Conservation (phyloP, 805 yeast species). For the Sungouiella thailandica region DNA sequence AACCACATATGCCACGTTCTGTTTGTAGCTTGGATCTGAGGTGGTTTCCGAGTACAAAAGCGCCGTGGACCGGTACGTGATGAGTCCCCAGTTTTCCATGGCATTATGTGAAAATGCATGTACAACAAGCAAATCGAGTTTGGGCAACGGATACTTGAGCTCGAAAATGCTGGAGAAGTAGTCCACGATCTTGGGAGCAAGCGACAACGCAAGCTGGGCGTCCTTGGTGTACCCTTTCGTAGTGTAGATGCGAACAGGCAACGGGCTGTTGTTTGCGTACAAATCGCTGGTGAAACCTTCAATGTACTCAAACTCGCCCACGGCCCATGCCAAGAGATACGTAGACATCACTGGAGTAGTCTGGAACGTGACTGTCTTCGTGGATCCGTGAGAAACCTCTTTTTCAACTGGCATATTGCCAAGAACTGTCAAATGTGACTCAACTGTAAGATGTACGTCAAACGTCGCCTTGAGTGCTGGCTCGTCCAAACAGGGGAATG, state of each 20-base stretch:
- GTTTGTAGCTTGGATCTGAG: slow-evolving; percentile 50
- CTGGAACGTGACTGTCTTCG: slow-evolving; percentile 33
- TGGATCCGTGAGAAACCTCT: slow-evolving; percentile 11
- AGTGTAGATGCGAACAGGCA: slow-evolving; percentile 51
- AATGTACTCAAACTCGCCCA: slow-evolving; percentile 52
- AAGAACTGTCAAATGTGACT: slow-evolving; percentile 33
- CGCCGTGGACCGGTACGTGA: slow-evolving; percentile 58
- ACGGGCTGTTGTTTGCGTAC: slow-evolving; percentile 33
- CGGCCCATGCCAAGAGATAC: slow-evolving; percentile 54
- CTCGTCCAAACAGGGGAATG: slow-evolving; percentile 57
- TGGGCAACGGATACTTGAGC: slow-evolving; percentile 67
- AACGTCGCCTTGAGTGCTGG: slow-evolving; percentile 55
- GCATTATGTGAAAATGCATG: slow-evolving; percentile 81
- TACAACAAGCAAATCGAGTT: slow-evolving; percentile 73
- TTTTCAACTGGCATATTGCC: slow-evolving; percentile 43
- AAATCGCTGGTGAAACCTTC: slow-evolving; percentile 39
- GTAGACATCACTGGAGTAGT: slow-evolving; percentile 53
- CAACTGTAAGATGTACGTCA: slow-evolving; percentile 36
- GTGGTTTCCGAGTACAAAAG: slow-evolving; percentile 40
- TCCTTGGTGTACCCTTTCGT: slow-evolving; percentile 43
- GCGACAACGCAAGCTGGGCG: slow-evolving; percentile 45
- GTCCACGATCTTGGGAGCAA: slow-evolving; percentile 48
- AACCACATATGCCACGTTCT: slow-evolving; percentile 76
- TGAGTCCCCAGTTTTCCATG: slow-evolving; percentile 88
- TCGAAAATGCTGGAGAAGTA: slow-evolving; percentile 46